These are phyloP conservation scores for Botrytis paeoniae DNA, from an alignment of 2,329 filamentous ascomycete genomes.

Conservation along the genomic window DNA sequence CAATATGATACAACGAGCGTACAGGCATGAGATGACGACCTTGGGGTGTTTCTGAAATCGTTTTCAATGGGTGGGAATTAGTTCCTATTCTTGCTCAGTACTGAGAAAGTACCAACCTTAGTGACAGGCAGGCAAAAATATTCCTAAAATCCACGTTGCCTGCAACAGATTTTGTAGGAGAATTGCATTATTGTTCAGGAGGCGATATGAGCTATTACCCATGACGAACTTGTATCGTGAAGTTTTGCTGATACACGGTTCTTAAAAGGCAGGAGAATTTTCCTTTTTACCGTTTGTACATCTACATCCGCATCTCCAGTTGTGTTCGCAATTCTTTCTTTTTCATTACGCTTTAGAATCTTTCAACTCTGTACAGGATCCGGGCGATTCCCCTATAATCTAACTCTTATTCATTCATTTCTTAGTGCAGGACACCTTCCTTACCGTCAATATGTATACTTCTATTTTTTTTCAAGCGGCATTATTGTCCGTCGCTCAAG, in stretches of 20 bases:
- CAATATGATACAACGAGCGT: background rate
- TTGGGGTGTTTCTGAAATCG: background rate
- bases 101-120: background rate
- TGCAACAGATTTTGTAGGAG: conserved; percentile 16
- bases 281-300: conserved; percentile 7
- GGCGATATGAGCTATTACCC: background rate
- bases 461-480: conserved; percentile 13
- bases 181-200: background rate
- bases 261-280: background rate
- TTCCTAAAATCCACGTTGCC: background rate
- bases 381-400: conserved; percentile 16
- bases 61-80: background rate
- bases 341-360: background rate
- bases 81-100: background rate
- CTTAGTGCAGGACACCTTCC: conserved; percentile 18
- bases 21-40: conserved; percentile 4
- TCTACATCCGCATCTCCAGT: conserved; percentile 4
- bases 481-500: conserved; percentile 13
- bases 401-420: conserved; percentile 19
- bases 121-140: background rate
- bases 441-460: conserved; percentile 12
- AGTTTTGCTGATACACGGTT: background rate
- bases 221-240: background rate
- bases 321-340: background rate
- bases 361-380: conserved; percentile 17